Conservation (phyloP, 768 basidiomycete genomes). For the Auriscalpium vulgare region DNA sequence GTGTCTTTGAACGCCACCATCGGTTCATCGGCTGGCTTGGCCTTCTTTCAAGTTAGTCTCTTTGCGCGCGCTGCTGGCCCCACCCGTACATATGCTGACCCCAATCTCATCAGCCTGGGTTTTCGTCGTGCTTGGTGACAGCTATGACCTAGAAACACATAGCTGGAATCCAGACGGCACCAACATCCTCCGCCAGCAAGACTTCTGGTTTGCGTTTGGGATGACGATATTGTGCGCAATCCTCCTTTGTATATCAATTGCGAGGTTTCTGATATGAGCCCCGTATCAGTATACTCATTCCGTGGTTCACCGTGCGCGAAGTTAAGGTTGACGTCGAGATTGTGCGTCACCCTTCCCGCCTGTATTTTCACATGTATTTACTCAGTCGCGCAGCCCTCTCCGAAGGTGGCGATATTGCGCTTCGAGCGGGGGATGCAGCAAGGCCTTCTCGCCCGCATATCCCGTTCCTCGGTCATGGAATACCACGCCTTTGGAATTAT, state of each 20-base stretch:
- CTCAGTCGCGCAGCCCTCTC: slow-evolving; percentile 47
- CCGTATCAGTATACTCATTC: slow-evolving; percentile 49
- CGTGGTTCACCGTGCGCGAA: slow-evolving; percentile 70
- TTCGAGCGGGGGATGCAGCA: slow-evolving; percentile 83
- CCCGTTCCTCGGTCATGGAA: slow-evolving; percentile 66
- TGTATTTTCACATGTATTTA: background rate
- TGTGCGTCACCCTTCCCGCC: slow-evolving; percentile 30
- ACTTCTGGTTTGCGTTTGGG: slow-evolving; percentile 68
- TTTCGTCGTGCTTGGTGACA: slow-evolving; percentile 60
- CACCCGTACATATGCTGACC: background rate
- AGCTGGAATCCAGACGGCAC: slow-evolving; percentile 50
- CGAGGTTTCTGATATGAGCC: background rate
- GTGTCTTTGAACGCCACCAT: slow-evolving; percentile 75
- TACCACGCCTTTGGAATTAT: slow-evolving; percentile 80
- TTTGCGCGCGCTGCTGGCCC: background rate
- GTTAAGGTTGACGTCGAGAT: slow-evolving; percentile 70
- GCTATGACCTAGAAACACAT: slow-evolving; percentile 46
- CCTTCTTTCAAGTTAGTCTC: slow-evolving; percentile 41
- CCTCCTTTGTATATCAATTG: background rate
- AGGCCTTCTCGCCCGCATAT: slow-evolving; percentile 66
- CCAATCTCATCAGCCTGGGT: slow-evolving; percentile 37
- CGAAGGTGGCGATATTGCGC: slow-evolving; percentile 71
- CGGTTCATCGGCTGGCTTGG: slow-evolving; percentile 69
- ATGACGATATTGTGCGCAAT: slow-evolving; percentile 63
- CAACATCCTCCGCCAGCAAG: slow-evolving; percentile 56